Evolutionary conservation across 306 rosid genomes (phyloP), one percentile per base, ranked within the genome.

Genomic region (Corylus americana): DNA sequence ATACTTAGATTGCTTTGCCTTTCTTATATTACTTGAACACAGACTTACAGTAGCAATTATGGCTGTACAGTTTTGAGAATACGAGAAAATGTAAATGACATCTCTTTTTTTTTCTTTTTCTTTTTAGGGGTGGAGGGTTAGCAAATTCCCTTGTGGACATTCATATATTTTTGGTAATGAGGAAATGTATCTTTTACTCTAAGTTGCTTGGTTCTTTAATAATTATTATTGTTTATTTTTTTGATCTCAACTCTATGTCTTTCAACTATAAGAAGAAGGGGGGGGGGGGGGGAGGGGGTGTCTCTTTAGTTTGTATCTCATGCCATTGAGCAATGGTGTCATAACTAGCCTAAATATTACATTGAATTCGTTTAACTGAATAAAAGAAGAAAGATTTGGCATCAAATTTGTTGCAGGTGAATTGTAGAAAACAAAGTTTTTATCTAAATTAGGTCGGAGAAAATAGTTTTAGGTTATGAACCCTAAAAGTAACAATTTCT

Each of bases 1-100:
- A 4, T 11, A 75, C 55, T 63, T 70, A 39, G 61, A 58, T 42
- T 71, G 63, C 77, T 22, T 68, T 8, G 55, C 58, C 75, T 77
- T 77, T 73, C 48, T 50, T 74, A 54, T 74, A 54, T 9, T 67
- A n/a, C 11, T 11, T 42, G 44, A n/a, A 63, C 70, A 63, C 50
- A 1, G 72, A 39, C n/a, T 67, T 4, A 11, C 7, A 5, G 44
- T 37, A 47, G 18, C 51, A 62, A 67, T 17, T 12, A 37, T 67
- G 51, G 72, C 27, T 39, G 51, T 39, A 67, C 18, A 18, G 51
- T 67, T 67, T 1, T 67, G 25, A 67, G 72, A 39, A 42, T 18
- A 67, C 31, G 6, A 67, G 50, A 49, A 67, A 67, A 42, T 67
- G 72, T 67, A 67, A 42, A 67, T 67, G 25, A 42, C 18, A 20